Evolutionary conservation across 1,284 basidiomycete species (phyloP), one percentile per base, ranked within the genome.

Genomic region (Cystobasidiaceae sp.): DNA sequence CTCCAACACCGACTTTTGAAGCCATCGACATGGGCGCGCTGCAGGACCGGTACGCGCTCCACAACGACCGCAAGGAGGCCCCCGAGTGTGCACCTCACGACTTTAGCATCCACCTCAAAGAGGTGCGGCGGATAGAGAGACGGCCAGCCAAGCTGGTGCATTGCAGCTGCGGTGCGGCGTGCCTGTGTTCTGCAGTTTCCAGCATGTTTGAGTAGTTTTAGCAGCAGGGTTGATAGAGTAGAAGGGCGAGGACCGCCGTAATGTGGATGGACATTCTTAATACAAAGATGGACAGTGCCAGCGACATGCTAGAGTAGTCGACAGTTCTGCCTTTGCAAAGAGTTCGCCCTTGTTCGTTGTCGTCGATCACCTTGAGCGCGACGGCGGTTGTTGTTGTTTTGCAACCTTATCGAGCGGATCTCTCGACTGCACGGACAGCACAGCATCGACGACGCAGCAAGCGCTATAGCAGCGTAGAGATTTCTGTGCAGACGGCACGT

Each of bases 161-260:
- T 37, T 64, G 61, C 28, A 45, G 61, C 21, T 64, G 61, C 52
- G 61, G 43, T 21, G 43, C 37, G 4, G 44, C 45, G n/a, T 64
- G 61, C 19, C 32, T 64, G 8, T 64, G 61, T 41, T 64, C 61
- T n/a, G 61, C 51, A 21, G 61, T 64, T 15, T 55, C 51, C 30
- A 37, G 37, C 21, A 9, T 64, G 23, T 48, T 64, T 21, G 60
- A 27, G 23, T 64, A 43, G 56, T 25, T 59, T n/a, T n/a, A n/a
- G n/a, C n/a, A n/a, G n/a, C n/a, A n/a, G n/a, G n/a, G n/a, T n/a
- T n/a, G n/a, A n/a, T n/a, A n/a, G n/a, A n/a, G n/a, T n/a, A n/a
- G n/a, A n/a, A n/a, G n/a, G n/a, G n/a, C n/a, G n/a, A n/a, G n/a
- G n/a, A n/a, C n/a, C n/a, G n/a, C n/a, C n/a, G n/a, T n/a, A n/a